Conservation (phyloP, 2,329 filamentous ascomycete species). For the Rutstroemia sp. region DNA sequence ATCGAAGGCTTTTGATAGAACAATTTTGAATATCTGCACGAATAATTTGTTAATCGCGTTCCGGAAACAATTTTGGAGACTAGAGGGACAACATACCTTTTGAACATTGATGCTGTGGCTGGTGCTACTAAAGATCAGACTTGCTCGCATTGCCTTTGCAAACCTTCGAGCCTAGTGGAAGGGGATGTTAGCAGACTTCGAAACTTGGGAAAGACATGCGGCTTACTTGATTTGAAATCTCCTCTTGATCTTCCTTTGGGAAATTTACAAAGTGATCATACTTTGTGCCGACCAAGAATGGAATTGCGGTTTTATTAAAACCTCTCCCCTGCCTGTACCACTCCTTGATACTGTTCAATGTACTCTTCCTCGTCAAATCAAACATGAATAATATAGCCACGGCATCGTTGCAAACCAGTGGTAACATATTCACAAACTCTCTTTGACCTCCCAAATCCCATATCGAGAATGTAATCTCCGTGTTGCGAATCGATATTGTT, state of each 20-base stretch:
- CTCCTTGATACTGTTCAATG: constrained; percentile 97
- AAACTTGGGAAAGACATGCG: not conserved
- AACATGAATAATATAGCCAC: constrained; percentile 99
- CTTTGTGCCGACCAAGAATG: constrained; percentile 93
- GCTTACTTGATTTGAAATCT: constrained; percentile 88
- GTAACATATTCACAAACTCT: constrained; percentile 99
- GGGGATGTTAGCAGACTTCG: not conserved
- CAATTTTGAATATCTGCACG: constrained; percentile 97
- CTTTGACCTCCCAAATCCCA: constrained; percentile 97
- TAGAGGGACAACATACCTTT: constrained; percentile 55
- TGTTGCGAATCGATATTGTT: constrained; percentile 98
- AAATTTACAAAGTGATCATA: constrained; percentile 99
- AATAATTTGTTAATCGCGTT: too few relatives aligned
- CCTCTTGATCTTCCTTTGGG: constrained; percentile 92
- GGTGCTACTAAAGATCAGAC: constrained; percentile 96
- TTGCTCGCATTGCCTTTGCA: constrained; percentile 96
- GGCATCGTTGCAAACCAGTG: constrained; percentile 97
- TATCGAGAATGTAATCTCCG: constrained; percentile 98
- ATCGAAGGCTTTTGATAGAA: constrained; percentile 96
- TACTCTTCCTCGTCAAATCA: constrained; percentile 95
- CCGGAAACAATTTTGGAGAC: not conserved
- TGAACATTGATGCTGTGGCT: constrained; percentile 99
- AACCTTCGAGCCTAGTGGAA: constrained; percentile 73
- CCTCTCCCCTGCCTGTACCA: constrained; percentile 97
- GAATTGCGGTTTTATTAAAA: constrained; percentile 99